Base-by-base conservation (phyloP, 805 yeast genomes). In the Hanseniaspora vineae region DNA sequence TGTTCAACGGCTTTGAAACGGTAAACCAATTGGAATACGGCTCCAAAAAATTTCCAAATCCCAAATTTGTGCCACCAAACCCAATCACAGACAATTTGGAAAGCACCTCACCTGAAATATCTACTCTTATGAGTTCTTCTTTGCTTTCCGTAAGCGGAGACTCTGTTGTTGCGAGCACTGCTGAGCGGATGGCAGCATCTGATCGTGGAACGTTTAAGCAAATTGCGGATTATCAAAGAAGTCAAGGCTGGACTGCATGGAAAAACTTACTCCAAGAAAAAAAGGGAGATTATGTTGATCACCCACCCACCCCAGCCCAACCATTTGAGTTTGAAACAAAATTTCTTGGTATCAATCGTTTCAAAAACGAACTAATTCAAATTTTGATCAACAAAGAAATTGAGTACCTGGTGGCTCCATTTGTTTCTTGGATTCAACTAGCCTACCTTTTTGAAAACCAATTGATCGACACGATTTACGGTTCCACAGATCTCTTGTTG, bases 401-500 rank as follows among this genome's bases (percentile, higher is more conserved):
- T 12, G 17, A 80, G 50, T 89, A 74, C 58, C 64, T 87, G 49
- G 76, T 88, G 12, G 83, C 95, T 35, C 97, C 97, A 5, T 88
- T 79, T 58, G 72, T 79, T 42, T 78, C 96, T 0, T 79, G 87
- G 66, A 75, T 80, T 39, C 96, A 90, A 64, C 69, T 92, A 55
- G 77, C 84, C 6, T 87, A 86, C 57, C 66, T 90, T 55, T 71
- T 73, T 51, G 73, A 73, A 42, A 69, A 68, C 44, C 70, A 68
- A 0, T 65, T 70, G 43, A 75, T 90, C 45, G 88, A 89, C 61
- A 79, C 83, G 5, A 77, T 89, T 35, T 84, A 79, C 63, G 96
- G 95, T 0, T 81, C 96, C 8, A 81, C 88, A 1, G 97, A 92
- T 56, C 71, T 80, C 37, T 66, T 89, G 42, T 67, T 90, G 59